Conservation (phyloP, 2,329 filamentous ascomycete species). For the Trichoderma asperellum region DNA sequence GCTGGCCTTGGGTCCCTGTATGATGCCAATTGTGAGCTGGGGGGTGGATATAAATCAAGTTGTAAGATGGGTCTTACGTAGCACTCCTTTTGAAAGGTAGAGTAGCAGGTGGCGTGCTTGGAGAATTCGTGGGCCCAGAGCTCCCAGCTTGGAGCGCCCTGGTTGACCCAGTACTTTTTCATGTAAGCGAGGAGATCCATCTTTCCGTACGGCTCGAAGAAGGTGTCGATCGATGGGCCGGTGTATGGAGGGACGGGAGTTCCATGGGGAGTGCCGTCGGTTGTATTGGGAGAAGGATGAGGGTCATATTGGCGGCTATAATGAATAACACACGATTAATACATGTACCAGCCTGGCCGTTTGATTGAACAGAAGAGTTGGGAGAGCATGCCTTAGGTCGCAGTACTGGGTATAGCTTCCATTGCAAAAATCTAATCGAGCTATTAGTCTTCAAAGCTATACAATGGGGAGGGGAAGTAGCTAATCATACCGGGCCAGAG, state of each 20-base stretch:
- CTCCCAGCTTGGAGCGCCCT: conserved; percentile 57
- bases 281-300: conserved; percentile 64
- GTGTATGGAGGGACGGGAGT: conserved; percentile 60
- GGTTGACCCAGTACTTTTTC: conserved; percentile 67
- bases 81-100: conserved; percentile 66
- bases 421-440: conserved; percentile 49
- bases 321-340: not conserved
- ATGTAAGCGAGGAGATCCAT: conserved; percentile 66
- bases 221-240: conserved; percentile 61
- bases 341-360: no score
- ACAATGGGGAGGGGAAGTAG: not conserved
- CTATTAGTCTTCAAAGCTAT: not conserved
- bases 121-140: conserved; percentile 71
- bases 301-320: conserved; percentile 65
- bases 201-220: conserved; percentile 61
- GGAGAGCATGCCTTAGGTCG: conserved; percentile 50
- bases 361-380: not conserved
- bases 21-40: not conserved
- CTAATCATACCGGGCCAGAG: conserved; percentile 53
- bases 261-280: conserved; percentile 57
- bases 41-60: not conserved
- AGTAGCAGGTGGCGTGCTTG: conserved; percentile 71
- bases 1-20: conserved; percentile 54
- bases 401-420: conserved; percentile 68
- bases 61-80: conserved; percentile 45